phyloP scores from a whole-genome alignment of 345 rosid genomes.

The Luvunga scandens region DNA sequence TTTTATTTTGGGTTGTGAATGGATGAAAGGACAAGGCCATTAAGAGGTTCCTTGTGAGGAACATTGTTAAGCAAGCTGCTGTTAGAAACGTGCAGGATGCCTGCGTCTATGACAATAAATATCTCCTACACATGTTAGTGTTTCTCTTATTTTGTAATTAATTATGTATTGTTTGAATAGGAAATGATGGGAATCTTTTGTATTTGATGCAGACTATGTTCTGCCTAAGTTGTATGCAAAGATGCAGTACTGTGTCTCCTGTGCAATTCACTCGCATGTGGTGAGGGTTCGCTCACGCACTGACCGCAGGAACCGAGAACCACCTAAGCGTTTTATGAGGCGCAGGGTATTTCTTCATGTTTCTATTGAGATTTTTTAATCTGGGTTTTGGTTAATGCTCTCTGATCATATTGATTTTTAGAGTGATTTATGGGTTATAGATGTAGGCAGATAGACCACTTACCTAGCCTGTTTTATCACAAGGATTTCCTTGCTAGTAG shows the following conservation, averaged over 20 bases:
- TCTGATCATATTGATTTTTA: too few relatives aligned
- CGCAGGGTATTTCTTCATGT: slow-evolving; percentile 49
- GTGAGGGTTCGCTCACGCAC: slow-evolving; percentile 88
- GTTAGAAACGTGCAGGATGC: slow-evolving; percentile 90
- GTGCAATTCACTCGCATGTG: slow-evolving; percentile 97
- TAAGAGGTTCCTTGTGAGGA: slow-evolving; percentile 85
- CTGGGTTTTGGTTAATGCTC: neutral
- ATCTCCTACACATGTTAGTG: neutral
- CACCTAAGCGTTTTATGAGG: slow-evolving; percentile 77
- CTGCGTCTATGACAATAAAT: slow-evolving; percentile 66
- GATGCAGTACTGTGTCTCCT: slow-evolving; percentile 90
- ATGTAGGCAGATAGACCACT: neutral
- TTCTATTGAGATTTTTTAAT: too few relatives aligned
- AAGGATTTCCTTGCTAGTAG: neutral
- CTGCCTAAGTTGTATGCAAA: slow-evolving; percentile 79
- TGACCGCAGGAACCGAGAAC: slow-evolving; percentile 69
- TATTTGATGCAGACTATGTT: slow-evolving; percentile 44
- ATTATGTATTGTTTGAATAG: neutral
- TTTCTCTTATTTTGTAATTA: too few relatives aligned
- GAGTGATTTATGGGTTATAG: neutral
- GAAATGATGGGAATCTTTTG: neutral
- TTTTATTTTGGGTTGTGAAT: neutral
- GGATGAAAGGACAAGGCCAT: slow-evolving; percentile 63
- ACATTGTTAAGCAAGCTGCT: slow-evolving; percentile 89
- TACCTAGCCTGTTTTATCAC: neutral